Base-by-base conservation (phyloP, 2,329 filamentous ascomycete genomes). In the Sporothrix brunneoviolacea region DNA sequence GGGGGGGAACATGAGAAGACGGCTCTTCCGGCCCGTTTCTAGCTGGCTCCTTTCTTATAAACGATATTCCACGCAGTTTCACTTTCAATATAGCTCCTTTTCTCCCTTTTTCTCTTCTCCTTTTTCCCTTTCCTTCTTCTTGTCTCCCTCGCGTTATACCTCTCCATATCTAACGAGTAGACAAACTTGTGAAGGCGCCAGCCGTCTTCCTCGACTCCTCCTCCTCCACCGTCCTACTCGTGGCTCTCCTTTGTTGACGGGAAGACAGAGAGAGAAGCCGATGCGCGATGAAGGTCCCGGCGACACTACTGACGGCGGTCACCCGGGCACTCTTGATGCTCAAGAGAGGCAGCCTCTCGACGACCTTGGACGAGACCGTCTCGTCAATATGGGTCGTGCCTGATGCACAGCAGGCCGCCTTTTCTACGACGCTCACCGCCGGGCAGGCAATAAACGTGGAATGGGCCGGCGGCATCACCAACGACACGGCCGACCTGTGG, bases 321-420 rank as follows among this genome's bases (percentile, higher is more conserved):
- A n/a, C n/a, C n/a, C n/a, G n/a, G n/a, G n/a, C n/a, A n/a, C n/a
- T n/a, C n/a, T n/a, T n/a, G n/a, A n/a, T n/a, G n/a, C n/a, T n/a
- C n/a, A n/a, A n/a, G n/a, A n/a, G n/a, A n/a, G n/a, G n/a, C n/a
- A n/a, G 33, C 38, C 16, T 37, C 7, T 16, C 40, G 9, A 38
- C 32, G 15, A 22, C 24, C 18, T 33, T 16, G 9, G 32, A 38
- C n/a, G 30, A n/a, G 4, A 32, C 33, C n/a, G 33, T 44, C 8
- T 44, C 48, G 24, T 16, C 47, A 8, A 36, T 49, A 8, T 49
- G 38, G 38, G 16, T 43, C 13, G 33, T 42, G 19, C 50, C 49
- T 7, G 33, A 37, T 8, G 42, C 49, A 4, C 19, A 21, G 9
- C 12, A 42, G 8, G 24, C 35, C 4, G 42, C 35, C 6, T 51